Conservation (phyloP, 2,329 filamentous ascomycete genomes). For the Xylaria polymorpha region DNA sequence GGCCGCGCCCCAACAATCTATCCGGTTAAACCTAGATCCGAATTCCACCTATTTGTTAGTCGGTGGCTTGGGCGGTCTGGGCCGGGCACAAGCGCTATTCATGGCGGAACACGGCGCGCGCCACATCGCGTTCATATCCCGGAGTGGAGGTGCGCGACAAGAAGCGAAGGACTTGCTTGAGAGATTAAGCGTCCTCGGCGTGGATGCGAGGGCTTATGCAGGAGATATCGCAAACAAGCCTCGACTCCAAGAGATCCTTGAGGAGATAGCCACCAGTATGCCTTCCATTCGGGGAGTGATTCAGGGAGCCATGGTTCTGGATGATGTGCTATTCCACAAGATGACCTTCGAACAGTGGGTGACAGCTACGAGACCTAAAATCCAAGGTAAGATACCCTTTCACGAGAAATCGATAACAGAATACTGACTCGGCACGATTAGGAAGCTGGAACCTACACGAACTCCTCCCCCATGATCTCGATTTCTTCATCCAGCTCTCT, state of each 20-base stretch:
- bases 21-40: conserved; percentile 17
- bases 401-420: conserved; percentile 49
- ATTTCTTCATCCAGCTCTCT: conserved; percentile 53
- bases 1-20: conserved; percentile 7
- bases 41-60: conserved; percentile 25
- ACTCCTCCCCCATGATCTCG: conserved; percentile 43
- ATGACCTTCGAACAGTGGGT: conserved; percentile 50
- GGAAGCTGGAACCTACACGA: conserved; percentile 47
- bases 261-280: conserved; percentile 12
- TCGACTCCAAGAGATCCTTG: conserved; percentile 12
- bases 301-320: conserved; percentile 30
- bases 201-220: conserved; percentile 5
- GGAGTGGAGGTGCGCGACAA: conserved; percentile 7
- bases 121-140: conserved; percentile 25
- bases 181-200: neutral
- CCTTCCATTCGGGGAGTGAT: conserved; percentile 21
- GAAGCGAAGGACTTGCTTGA: conserved; percentile 18
- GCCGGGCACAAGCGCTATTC: conserved; percentile 12
- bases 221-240: conserved; percentile 9
- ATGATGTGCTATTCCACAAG: conserved; percentile 37
- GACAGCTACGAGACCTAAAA: conserved; percentile 41
- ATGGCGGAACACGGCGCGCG: conserved; percentile 24
- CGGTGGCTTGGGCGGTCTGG: conserved; percentile 27
- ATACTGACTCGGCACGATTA: conserved; percentile 6
- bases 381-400: conserved; percentile 56